These are phyloP conservation scores for Psilocybe cubensis DNA, from an alignment of 768 basidiomycete species.

Conservation along the genomic window DNA sequence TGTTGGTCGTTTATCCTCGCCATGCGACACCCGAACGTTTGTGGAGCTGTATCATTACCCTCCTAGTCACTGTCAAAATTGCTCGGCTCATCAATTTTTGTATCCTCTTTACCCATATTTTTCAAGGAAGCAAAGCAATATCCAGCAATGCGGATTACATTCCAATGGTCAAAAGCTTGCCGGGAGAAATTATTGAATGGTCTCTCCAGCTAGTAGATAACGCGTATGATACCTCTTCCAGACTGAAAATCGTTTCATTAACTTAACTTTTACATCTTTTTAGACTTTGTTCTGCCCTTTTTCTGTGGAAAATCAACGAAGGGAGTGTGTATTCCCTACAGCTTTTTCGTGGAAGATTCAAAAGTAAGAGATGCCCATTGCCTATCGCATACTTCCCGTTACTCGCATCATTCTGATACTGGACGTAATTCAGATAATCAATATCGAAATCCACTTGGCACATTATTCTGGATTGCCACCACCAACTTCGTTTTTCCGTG, in stretches of 20 bases:
- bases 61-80: background rate
- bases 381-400: no score
- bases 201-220: background rate
- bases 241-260: background rate
- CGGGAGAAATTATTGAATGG: background rate
- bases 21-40: background rate
- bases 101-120: background rate
- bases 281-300: background rate
- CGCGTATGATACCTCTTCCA: background rate
- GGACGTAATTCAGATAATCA: no score
- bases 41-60: background rate
- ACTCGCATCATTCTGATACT: no score
- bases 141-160: background rate
- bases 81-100: background rate
- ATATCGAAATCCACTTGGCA: background rate
- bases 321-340: no score
- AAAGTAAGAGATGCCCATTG: no score
- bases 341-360: background rate
- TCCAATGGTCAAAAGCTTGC: background rate
- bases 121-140: background rate
- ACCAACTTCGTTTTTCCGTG: background rate
- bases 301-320: background rate
- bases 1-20: background rate
- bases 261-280: background rate
- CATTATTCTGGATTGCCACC: background rate